Conservation (phyloP, 345 rosid species). For the Aquilaria malaccensis region DNA sequence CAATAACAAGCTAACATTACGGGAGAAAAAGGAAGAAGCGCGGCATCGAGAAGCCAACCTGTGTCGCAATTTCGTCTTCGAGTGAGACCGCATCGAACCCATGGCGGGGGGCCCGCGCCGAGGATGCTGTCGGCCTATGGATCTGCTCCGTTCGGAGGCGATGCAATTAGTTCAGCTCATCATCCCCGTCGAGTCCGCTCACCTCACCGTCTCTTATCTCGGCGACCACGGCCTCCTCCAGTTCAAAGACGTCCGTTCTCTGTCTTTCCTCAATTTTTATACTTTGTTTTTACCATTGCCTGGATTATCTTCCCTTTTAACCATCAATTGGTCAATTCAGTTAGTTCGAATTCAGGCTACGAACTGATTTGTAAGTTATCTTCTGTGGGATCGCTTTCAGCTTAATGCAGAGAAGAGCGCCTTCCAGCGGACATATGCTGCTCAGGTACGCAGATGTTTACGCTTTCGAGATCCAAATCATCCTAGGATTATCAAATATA, state of each 20-base stretch:
- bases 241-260: conserved; percentile 75
- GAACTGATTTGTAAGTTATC: not conserved
- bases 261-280: conserved; percentile 13
- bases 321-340: no score
- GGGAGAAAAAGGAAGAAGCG: no score
- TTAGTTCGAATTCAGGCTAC: no score
- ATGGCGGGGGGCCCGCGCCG: not conserved
- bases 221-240: conserved; percentile 91
- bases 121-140: conserved; percentile 92
- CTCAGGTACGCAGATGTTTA: conserved; percentile 45
- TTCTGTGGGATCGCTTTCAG: conserved; percentile 32
- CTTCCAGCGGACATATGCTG: conserved; percentile 91
- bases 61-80: no score
- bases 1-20: no score
- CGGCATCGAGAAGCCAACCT: no score
- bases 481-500: no score
- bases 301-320: not conserved
- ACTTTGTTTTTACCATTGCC: no score
- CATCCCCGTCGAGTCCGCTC: conserved; percentile 89
- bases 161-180: conserved; percentile 94
- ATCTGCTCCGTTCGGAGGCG: conserved; percentile 85
- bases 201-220: conserved; percentile 80
- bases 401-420: conserved; percentile 90
- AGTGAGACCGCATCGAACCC: no score
- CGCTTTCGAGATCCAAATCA: no score